These are phyloP conservation scores for Pseudoneurospora amorphoporcata DNA, from an alignment of 495 filamentous ascomycete genomes.

Conservation along the genomic window DNA sequence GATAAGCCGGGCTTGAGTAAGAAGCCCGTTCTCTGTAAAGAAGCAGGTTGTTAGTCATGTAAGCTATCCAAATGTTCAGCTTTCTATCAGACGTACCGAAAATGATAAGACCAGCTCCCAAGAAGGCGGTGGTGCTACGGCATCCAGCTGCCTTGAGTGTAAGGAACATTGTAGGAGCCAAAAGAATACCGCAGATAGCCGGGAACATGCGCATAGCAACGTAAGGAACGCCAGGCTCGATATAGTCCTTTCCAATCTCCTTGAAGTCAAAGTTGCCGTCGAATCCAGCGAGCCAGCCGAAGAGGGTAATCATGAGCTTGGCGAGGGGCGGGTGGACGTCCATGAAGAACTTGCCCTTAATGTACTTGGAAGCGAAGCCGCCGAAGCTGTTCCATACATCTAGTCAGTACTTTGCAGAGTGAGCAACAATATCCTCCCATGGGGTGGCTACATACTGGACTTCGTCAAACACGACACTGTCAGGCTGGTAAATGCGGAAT, in stretches of 20 bases:
- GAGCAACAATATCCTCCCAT: neutral
- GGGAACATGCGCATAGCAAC: constrained; percentile 95
- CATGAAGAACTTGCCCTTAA: constrained; percentile 98
- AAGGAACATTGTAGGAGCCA: constrained; percentile 86
- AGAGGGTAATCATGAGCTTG: constrained; percentile 89
- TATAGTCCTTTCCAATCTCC: constrained; percentile 97
- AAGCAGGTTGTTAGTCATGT: neutral
- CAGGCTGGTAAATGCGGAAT: constrained; percentile 92
- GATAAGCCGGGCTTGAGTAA: constrained; percentile 91
- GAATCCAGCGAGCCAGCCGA: constrained; percentile 91
- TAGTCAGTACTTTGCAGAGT: constrained; percentile 10
- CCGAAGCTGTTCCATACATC: constrained; percentile 58
- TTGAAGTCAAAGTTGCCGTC: constrained; percentile 97
- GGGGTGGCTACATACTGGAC: constrained; percentile 60
- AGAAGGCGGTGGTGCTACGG: constrained; percentile 66
- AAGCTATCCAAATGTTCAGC: constrained; percentile 2
- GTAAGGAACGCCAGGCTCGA: constrained; percentile 90
- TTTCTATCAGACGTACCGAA: constrained; percentile 54
- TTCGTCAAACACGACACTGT: constrained; percentile 96
- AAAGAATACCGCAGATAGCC: constrained; percentile 73
- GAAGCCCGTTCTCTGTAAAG: constrained; percentile 73
- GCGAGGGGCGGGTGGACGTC: constrained; percentile 97
- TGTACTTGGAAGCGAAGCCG: constrained; percentile 95
- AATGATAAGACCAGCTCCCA: constrained; percentile 78
- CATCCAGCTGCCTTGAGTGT: constrained; percentile 88